Evolutionary conservation across 164 flowering plant species (phyloP).

Genomic region (Piper betle): DNA sequence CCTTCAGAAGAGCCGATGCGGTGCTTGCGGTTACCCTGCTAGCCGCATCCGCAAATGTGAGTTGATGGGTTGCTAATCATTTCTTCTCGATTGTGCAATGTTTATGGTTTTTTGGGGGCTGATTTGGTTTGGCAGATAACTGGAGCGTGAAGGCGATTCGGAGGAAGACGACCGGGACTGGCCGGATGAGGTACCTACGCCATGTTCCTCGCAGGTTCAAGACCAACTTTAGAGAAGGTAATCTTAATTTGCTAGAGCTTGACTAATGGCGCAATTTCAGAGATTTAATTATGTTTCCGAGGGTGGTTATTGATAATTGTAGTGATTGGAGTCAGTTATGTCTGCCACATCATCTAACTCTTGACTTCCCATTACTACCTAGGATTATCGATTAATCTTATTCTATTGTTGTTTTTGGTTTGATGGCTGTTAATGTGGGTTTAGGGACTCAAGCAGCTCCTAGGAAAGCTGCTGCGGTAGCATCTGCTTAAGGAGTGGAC

Average conservation of each 20-base stretch:
- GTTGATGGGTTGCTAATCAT: too few relatives aligned
- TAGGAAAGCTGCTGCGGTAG: slow-evolving; percentile 32
- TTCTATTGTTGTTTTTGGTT: neutral
- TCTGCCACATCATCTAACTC: too few relatives aligned
- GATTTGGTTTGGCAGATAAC: slow-evolving; percentile 12
- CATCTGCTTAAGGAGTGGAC: slow-evolving; percentile 9
- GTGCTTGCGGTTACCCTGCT: slow-evolving; percentile 76
- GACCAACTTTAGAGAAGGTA: slow-evolving; percentile 29
- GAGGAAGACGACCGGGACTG: slow-evolving; percentile 29
- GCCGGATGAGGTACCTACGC: slow-evolving; percentile 26
- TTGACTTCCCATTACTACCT: neutral
- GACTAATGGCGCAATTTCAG: neutral
- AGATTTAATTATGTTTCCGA: too few relatives aligned
- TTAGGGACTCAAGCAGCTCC: slow-evolving; percentile 49
- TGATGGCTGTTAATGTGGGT: neutral
- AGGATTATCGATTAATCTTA: too few relatives aligned
- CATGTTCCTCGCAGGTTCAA: slow-evolving; percentile 24
- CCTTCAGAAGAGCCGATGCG: slow-evolving; percentile 88
- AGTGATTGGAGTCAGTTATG: too few relatives aligned
- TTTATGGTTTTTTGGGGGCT: neutral
- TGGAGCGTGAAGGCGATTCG: slow-evolving; percentile 27
- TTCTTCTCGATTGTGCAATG: too few relatives aligned
- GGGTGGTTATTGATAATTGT: too few relatives aligned
- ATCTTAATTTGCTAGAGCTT: neutral
- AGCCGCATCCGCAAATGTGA: slow-evolving; percentile 65